Evolutionary conservation across 2,329 filamentous ascomycete species (phyloP).

Genomic region (Tothia fuscella): DNA sequence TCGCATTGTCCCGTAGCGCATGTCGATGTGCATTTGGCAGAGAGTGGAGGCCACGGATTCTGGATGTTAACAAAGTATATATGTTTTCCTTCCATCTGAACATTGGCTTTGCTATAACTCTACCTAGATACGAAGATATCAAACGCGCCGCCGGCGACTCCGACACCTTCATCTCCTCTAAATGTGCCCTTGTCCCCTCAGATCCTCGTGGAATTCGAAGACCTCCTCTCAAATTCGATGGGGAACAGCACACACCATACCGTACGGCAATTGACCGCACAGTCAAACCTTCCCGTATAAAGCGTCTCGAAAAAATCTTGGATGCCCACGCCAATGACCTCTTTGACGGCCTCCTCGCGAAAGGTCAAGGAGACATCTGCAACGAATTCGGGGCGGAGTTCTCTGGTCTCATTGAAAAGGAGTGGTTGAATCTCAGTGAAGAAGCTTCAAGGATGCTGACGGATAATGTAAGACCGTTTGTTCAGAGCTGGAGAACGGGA

Average conservation of each 20-base stretch:
- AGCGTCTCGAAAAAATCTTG: constrained; percentile 10
- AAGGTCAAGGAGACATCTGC: constrained; percentile 12
- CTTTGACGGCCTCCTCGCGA: constrained; percentile 7
- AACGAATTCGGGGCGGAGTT: constrained; percentile 12
- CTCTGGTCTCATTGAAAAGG: constrained; percentile 11
- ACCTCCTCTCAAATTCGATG: constrained; percentile 12
- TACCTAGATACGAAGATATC: constrained; percentile 11
- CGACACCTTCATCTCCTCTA: constrained; percentile 12
- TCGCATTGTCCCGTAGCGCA: constrained; percentile 5
- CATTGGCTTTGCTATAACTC: not conserved
- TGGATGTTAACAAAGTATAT: constrained; percentile 8
- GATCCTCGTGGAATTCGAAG: constrained; percentile 13
- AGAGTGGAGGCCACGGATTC: constrained; percentile 5
- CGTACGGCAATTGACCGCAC: constrained; percentile 13
- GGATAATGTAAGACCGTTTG: constrained; percentile 11
- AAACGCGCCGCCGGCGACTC: constrained; percentile 11
- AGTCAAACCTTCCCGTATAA: constrained; percentile 11
- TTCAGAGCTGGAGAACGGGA: constrained; percentile 12
- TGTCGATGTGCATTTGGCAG: not conserved
- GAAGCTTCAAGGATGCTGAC: constrained; percentile 10
- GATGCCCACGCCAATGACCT: constrained; percentile 10
- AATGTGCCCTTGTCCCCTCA: constrained; percentile 12
- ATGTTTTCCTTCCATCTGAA: not conserved
- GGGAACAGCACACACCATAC: constrained; percentile 7
- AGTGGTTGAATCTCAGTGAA: constrained; percentile 12